Evolutionary conservation across 495 filamentous ascomycete species (phyloP).

Genomic region (Aspergillus ellipticus): DNA sequence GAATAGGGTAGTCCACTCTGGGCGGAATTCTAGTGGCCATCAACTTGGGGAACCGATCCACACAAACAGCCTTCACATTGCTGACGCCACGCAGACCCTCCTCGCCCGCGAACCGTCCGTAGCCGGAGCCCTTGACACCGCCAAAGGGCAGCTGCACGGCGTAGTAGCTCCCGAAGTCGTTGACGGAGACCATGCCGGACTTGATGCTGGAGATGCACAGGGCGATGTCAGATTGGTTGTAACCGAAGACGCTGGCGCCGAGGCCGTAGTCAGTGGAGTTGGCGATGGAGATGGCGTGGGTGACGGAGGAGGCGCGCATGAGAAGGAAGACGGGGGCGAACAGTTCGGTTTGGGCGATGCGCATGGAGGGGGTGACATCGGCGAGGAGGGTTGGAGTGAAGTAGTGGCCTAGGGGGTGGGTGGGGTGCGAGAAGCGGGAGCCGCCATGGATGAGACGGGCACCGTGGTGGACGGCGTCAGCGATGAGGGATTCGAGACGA

Average conservation of each 20-base stretch:
- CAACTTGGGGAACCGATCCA: conserved; percentile 59
- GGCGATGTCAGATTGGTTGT: conserved; percentile 41
- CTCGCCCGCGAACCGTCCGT: conserved; percentile 87
- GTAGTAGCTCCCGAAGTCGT: conserved; percentile 92
- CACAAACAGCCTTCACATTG: conserved; percentile 81
- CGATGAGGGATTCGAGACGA: conserved; percentile 66
- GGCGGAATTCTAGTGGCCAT: conserved; percentile 72
- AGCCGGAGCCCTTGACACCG: conserved; percentile 79
- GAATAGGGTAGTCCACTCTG: conserved; percentile 76
- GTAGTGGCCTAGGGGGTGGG: conserved; percentile 76
- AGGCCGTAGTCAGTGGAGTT: conserved; percentile 77
- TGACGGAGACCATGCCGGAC: conserved; percentile 87
- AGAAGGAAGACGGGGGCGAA: conserved; percentile 88
- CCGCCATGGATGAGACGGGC: conserved; percentile 82
- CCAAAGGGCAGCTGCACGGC: conserved; percentile 92
- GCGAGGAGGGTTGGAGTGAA: conserved; percentile 86
- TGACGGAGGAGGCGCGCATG: conserved; percentile 62
- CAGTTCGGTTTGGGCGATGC: conserved; percentile 85
- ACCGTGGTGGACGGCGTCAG: conserved; percentile 70
- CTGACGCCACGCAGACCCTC: conserved; percentile 82
- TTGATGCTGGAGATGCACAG: conserved; percentile 63
- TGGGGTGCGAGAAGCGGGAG: conserved; percentile 63
- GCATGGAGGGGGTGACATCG: conserved; percentile 73
- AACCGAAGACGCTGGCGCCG: conserved; percentile 80
- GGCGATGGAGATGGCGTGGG: conserved; percentile 63